Conservation (phyloP, 1,284 basidiomycete genomes). For the Thecaphora thlaspeos region DNA sequence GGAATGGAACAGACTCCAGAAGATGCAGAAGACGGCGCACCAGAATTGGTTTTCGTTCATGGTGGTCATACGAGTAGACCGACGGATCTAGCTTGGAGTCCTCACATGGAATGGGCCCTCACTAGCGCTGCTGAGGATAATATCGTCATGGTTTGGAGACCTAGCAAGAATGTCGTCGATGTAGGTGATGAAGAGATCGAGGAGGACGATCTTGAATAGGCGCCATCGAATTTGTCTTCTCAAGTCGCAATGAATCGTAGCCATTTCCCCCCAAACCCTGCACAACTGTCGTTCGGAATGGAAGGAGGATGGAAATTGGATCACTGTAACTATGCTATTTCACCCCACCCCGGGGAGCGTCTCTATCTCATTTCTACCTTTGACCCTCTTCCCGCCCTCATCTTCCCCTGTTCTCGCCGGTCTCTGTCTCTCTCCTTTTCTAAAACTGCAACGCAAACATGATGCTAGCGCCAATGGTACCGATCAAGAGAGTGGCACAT, state of each 20-base stretch:
- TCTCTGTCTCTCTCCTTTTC: neutral
- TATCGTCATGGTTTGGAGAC: conserved; percentile 53
- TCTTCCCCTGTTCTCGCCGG: neutral
- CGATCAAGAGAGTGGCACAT: conserved; percentile 68
- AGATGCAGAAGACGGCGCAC: conserved; percentile 92
- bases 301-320: no score
- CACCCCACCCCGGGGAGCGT: no score
- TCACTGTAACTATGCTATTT: no score
- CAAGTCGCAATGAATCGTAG: no score
- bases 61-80: conserved; percentile 55
- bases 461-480: conserved; percentile 49
- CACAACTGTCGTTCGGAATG: no score
- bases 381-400: no score
- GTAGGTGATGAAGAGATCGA: conserved; percentile 23
- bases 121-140: conserved; percentile 55
- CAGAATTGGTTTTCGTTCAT: conserved; percentile 60
- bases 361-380: no score
- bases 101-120: conserved; percentile 51
- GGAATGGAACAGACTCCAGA: conserved; percentile 95
- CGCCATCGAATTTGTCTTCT: no score
- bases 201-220: conserved; percentile 23
- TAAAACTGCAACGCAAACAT: conserved; percentile 42
- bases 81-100: conserved; percentile 54
- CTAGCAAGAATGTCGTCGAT: conserved; percentile 31
- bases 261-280: no score